Percentiles rank a stretch among this genome's conserved stretches.
Evolutionary conservation across 2,329 filamentous ascomycete genomes (phyloP).

Genomic region (Lecanicillium sp.): DNA sequence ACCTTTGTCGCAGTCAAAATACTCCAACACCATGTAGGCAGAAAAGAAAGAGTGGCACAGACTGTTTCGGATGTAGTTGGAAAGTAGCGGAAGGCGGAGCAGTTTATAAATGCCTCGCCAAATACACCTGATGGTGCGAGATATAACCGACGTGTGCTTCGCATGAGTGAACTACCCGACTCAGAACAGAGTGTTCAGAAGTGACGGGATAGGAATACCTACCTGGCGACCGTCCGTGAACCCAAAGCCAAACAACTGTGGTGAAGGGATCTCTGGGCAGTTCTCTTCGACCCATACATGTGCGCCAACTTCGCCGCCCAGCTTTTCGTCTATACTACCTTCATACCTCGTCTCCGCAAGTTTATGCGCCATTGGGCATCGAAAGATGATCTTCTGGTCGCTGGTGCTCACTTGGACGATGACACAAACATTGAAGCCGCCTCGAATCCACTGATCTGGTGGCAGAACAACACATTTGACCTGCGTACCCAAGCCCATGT

Average conservation of each 20-base stretch:
- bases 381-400: constrained; percentile 10
- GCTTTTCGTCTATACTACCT: constrained; percentile 34
- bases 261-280: constrained; percentile 17
- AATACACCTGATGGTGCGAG: constrained; percentile 3
- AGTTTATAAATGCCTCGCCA: constrained; percentile 4
- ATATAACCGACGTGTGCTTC: constrained; percentile 8
- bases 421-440: constrained; percentile 25
- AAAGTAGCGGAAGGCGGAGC: constrained; percentile 7
- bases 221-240: constrained; percentile 7
- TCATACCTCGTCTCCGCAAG: constrained; percentile 23
- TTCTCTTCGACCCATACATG: constrained; percentile 18
- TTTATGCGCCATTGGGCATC: constrained; percentile 23
- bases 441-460: constrained; percentile 16
- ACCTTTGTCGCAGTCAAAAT: constrained; percentile 13
- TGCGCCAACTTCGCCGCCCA: constrained; percentile 18
- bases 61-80: constrained; percentile 7
- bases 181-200: not conserved
- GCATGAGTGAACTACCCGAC: constrained; percentile 12
- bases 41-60: constrained; percentile 8
- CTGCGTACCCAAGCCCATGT: not conserved
- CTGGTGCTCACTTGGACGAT: constrained; percentile 12
- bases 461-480: constrained; percentile 1
- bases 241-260: constrained; percentile 16
- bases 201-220: not conserved
- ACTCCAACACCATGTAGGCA: constrained; percentile 20